These are phyloP conservation scores for Hypoxylon cercidicola DNA, from an alignment of 495 filamentous ascomycete genomes.

Conservation along the genomic window DNA sequence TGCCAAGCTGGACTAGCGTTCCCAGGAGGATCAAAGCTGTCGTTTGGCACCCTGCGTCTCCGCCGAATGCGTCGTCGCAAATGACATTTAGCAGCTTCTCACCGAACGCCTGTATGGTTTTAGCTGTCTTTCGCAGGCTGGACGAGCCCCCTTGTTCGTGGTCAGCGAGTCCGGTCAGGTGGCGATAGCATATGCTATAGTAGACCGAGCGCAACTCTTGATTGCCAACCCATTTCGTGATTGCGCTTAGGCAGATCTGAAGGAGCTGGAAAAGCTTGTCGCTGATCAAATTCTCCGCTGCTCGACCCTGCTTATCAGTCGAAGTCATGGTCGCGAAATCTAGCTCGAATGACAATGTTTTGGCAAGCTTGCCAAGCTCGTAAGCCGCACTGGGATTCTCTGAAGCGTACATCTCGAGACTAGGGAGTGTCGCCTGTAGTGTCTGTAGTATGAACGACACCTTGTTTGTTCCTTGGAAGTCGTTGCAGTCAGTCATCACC, in stretches of 20 bases:
- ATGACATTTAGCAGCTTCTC: slow-evolving; percentile 83
- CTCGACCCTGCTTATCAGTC: slow-evolving; percentile 54
- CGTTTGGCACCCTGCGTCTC: slow-evolving; percentile 81
- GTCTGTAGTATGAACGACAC: slow-evolving; percentile 82
- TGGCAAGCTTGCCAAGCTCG: slow-evolving; percentile 79
- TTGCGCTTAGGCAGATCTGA: slow-evolving; percentile 78
- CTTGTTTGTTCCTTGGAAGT: slow-evolving; percentile 72
- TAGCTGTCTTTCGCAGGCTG: slow-evolving; percentile 71
- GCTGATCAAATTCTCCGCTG: slow-evolving; percentile 76
- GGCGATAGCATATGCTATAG: slow-evolving; percentile 88
- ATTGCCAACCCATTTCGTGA: slow-evolving; percentile 75
- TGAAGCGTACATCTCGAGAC: slow-evolving; percentile 76
- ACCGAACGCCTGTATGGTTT: slow-evolving; percentile 79
- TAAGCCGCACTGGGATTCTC: slow-evolving; percentile 71
- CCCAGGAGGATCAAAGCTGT: slow-evolving; percentile 81
- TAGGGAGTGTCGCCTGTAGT: slow-evolving; percentile 85
- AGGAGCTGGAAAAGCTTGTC: slow-evolving; percentile 94
- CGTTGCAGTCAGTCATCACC: slow-evolving; percentile 79
- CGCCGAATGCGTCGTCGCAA: slow-evolving; percentile 92
- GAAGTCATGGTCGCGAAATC: slow-evolving; percentile 61
- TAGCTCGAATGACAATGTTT: slow-evolving; percentile 77
- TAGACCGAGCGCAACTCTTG: slow-evolving; percentile 79
- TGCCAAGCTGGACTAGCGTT: slow-evolving; percentile 74
- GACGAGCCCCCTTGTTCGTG: slow-evolving; percentile 53
- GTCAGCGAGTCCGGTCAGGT: slow-evolving; percentile 77